Evolutionary conservation across 2,329 filamentous ascomycete genomes (phyloP).

Genomic region (Sporothrix sp.): DNA sequence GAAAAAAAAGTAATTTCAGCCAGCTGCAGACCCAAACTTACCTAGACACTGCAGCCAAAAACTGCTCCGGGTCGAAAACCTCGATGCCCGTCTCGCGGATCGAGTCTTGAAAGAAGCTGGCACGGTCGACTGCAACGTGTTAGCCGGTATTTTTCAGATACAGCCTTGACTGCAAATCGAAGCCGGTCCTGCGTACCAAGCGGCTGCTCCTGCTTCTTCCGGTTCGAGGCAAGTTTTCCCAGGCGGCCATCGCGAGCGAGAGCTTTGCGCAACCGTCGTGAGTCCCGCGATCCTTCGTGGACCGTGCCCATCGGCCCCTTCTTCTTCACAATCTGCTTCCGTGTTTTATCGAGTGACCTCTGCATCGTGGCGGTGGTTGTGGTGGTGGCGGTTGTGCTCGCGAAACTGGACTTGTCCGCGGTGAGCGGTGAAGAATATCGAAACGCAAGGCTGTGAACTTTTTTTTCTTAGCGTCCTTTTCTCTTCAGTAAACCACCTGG

Average conservation of each 20-base stretch:
- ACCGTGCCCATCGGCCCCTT: conserved; percentile 62
- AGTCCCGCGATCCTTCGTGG: conserved; percentile 83
- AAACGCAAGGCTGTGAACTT: no score
- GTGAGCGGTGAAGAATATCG: no score
- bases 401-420: no score
- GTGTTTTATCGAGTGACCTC: conserved; percentile 67
- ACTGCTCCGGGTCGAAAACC: conserved; percentile 43
- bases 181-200: conserved; percentile 28
- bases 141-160: background rate
- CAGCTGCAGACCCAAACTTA: conserved; percentile 28
- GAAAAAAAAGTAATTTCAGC: background rate
- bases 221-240: conserved; percentile 56
- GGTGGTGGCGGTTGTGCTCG: background rate
- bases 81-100: conserved; percentile 41
- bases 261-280: conserved; percentile 69
- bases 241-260: conserved; percentile 74
- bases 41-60: conserved; percentile 54
- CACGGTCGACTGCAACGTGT: conserved; percentile 14
- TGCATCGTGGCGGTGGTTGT: conserved; percentile 47
- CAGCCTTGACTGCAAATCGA: no score
- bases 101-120: conserved; percentile 41
- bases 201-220: conserved; percentile 64
- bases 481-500: background rate
- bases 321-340: conserved; percentile 83
- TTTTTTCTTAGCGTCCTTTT: background rate